phyloP scores from a whole-genome alignment of 2,329 filamentous ascomycete species.

The Westerdykella ornata region DNA sequence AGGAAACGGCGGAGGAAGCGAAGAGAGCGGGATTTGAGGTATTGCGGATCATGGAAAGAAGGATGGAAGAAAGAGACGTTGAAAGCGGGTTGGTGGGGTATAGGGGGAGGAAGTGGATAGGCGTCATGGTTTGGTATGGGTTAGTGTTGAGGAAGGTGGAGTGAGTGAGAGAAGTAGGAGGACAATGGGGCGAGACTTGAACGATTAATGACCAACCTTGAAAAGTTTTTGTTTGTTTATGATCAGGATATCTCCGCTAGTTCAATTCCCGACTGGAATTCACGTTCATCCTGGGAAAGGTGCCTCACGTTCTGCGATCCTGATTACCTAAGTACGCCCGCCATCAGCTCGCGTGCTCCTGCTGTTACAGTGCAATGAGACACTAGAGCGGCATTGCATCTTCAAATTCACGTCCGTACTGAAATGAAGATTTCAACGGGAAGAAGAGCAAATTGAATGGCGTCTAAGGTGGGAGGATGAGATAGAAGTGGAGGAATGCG shows the following conservation, averaged over 20 bases:
- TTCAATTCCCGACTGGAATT: no score
- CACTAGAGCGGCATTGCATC: background rate
- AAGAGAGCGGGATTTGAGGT: slow-evolving; percentile 26
- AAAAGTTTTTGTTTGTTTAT: no score
- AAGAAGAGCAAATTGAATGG: no score
- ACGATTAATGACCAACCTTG: background rate
- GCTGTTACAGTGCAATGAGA: background rate
- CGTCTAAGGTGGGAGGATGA: no score
- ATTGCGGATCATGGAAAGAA: slow-evolving; percentile 22
- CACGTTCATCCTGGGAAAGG: no score
- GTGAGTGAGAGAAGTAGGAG: background rate
- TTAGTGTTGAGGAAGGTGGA: slow-evolving; percentile 24
- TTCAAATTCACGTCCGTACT: background rate
- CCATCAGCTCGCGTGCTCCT: background rate
- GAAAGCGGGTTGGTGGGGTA: slow-evolving; percentile 23
- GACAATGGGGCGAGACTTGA: background rate
- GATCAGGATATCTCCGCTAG: no score
- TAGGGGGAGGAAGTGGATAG: slow-evolving; percentile 39
- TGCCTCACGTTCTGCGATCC: no score
- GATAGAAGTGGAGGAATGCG: background rate
- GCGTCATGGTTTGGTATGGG: slow-evolving; percentile 37
- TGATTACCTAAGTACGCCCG: no score
- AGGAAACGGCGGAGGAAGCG: slow-evolving; percentile 49
- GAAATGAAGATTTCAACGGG: no score
- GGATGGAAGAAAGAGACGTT: slow-evolving; percentile 26